These are phyloP conservation scores for Penicillium sp. DNA, from an alignment of 2,329 filamentous ascomycete genomes.

Conservation along the genomic window DNA sequence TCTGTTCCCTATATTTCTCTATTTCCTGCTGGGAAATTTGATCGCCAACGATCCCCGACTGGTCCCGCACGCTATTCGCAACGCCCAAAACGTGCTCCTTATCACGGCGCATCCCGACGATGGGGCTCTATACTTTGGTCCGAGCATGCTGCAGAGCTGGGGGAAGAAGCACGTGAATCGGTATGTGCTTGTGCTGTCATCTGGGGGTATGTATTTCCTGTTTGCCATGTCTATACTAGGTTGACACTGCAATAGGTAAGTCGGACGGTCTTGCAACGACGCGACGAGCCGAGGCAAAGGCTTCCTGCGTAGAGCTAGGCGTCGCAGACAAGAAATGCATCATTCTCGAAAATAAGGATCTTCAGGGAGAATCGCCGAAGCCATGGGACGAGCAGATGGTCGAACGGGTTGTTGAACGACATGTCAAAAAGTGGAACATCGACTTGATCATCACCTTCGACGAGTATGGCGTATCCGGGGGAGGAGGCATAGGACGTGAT, in stretches of 20 bases:
- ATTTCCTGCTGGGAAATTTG: conserved; percentile 35
- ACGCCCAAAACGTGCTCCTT: conserved; percentile 33
- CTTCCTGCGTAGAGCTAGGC: conserved; percentile 19
- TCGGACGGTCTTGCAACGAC: conserved; percentile 21
- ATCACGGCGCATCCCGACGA: conserved; percentile 35
- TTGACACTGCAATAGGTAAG: conserved; percentile 14
- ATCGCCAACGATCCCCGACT: conserved; percentile 35
- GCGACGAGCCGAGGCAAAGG: conserved; percentile 19
- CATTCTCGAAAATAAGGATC: conserved; percentile 31
- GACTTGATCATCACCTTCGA: conserved; percentile 44
- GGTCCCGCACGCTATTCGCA: conserved; percentile 31
- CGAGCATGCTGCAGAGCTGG: conserved; percentile 21
- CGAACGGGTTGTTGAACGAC: conserved; percentile 28
- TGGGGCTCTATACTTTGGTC: conserved; percentile 25
- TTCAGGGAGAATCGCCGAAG: conserved; percentile 35
- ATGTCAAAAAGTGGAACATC: conserved; percentile 36
- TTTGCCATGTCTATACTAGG: not conserved
- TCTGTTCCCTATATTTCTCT: conserved; percentile 28
- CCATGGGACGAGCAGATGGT: conserved; percentile 38
- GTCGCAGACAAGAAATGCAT: conserved; percentile 30
- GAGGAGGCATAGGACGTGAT: not conserved
- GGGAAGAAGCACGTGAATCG: conserved; percentile 17
- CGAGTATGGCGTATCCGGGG: conserved; percentile 32
- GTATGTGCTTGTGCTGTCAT: conserved; percentile 21
- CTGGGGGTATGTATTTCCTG: conserved; percentile 3